Evolutionary conservation across 306 rosid species (phyloP).

Genomic region (Argentina anserina): DNA sequence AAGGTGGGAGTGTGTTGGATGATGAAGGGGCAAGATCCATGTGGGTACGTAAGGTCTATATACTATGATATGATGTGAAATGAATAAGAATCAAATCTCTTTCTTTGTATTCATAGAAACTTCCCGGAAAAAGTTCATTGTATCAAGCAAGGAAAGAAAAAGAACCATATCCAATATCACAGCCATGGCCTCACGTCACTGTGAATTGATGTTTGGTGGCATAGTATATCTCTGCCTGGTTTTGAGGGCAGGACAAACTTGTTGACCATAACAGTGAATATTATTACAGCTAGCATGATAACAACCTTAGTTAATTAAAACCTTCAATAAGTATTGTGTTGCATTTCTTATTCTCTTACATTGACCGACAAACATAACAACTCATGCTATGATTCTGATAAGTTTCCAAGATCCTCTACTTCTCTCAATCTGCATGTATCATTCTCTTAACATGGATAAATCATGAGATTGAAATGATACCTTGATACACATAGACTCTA

Average conservation of each 20-base stretch:
- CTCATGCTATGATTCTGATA: neutral
- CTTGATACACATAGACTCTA: neutral
- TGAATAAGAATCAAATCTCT: constrained; percentile 29
- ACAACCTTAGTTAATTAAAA: neutral
- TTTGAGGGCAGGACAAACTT: constrained; percentile 7
- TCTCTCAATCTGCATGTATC: neutral
- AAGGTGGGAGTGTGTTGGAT: constrained; percentile 43
- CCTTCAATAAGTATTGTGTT: neutral
- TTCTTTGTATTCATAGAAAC: constrained; percentile 16
- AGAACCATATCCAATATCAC: constrained; percentile 32
- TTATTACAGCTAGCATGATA: neutral
- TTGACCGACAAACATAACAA: neutral
- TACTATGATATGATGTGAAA: neutral
- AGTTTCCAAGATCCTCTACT: neutral
- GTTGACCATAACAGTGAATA: constrained; percentile 8
- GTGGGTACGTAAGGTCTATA: constrained; percentile 31
- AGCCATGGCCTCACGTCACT: constrained; percentile 13
- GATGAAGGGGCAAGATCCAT: constrained; percentile 66
- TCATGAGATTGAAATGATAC: no score
- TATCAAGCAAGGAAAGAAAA: constrained; percentile 16
- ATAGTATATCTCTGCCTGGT: constrained; percentile 12
- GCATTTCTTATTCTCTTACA: neutral
- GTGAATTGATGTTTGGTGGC: constrained; percentile 34
- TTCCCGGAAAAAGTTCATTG: constrained; percentile 28
- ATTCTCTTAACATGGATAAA: neutral